phyloP scores from a whole-genome alignment of 2,329 filamentous ascomycete genomes.

The Blastomyces gilchristii region DNA sequence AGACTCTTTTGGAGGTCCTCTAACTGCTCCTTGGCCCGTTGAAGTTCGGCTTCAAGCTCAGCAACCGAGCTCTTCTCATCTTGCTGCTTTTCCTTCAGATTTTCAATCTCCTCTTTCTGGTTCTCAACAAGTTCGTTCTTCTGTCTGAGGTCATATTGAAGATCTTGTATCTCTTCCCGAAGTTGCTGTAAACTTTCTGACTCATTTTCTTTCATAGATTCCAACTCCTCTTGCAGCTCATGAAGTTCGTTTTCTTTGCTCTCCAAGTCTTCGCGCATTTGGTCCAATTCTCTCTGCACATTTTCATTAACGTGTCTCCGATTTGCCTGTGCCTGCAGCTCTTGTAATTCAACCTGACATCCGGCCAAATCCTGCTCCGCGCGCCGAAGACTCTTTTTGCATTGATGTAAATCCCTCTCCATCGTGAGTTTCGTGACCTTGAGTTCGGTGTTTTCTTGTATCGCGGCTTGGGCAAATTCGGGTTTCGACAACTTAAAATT shows the following conservation, averaged over 20 bases:
- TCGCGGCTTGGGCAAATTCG: conserved; percentile 75
- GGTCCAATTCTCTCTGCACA: conserved; percentile 51
- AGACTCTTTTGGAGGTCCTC: conserved; percentile 37
- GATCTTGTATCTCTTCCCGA: conserved; percentile 62
- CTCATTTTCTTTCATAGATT: conserved; percentile 46
- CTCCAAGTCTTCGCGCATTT: conserved; percentile 41
- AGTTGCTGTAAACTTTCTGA: conserved; percentile 54
- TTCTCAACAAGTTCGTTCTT: conserved; percentile 65
- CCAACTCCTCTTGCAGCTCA: conserved; percentile 43
- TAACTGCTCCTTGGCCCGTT: conserved; percentile 35
- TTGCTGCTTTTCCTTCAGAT: conserved; percentile 44
- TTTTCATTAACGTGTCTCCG: conserved; percentile 62
- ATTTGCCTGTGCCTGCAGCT: conserved; percentile 73
- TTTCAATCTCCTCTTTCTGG: conserved; percentile 64
- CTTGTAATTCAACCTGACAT: conserved; percentile 69
- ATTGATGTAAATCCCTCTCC: conserved; percentile 73
- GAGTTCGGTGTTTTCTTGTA: conserved; percentile 91
- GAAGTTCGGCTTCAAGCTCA: conserved; percentile 42
- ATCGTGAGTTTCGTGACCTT: conserved; percentile 88
- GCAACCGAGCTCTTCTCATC: conserved; percentile 35
- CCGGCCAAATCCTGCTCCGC: conserved; percentile 80
- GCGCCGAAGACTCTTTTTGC: conserved; percentile 70
- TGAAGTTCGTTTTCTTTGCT: conserved; percentile 37
- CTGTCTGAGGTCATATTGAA: conserved; percentile 64
- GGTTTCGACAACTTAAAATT: conserved; percentile 77